Conservation (phyloP, 306 rosid genomes). For the Ormosia emarginata region DNA sequence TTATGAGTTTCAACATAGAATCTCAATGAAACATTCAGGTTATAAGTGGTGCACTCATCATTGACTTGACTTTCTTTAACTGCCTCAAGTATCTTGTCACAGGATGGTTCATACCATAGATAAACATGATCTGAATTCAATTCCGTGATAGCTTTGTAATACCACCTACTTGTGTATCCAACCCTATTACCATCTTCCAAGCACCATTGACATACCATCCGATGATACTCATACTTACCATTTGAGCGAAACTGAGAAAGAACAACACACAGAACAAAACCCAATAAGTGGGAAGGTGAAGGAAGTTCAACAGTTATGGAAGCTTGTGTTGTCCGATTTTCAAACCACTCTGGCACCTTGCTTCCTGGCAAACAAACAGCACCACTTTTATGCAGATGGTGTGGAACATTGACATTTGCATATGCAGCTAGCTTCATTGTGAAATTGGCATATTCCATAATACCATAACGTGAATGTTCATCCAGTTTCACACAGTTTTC, state of each 20-base stretch:
- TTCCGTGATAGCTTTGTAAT: background rate
- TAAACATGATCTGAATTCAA: constrained; percentile 20
- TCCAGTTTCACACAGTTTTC: constrained; percentile 10
- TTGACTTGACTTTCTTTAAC: background rate
- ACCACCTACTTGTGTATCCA: background rate
- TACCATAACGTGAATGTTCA: background rate
- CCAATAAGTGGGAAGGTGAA: background rate
- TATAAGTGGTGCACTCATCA: background rate
- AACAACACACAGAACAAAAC: constrained; percentile 13
- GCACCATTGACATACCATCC: background rate
- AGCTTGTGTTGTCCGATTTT: background rate
- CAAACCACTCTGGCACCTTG: background rate
- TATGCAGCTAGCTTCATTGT: background rate
- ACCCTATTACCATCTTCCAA: background rate
- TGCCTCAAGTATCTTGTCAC: background rate
- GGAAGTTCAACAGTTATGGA: background rate
- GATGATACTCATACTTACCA: background rate
- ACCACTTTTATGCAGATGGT: background rate
- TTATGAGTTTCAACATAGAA: background rate
- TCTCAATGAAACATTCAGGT: background rate
- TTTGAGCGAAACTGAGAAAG: background rate
- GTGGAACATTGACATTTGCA: background rate
- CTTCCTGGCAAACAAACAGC: constrained; percentile 18
- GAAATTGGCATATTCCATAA: background rate
- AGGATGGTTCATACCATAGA: constrained; percentile 6